A percentile compares a stretch with the other conserved stretches of the same genome.
Evolutionary conservation across 768 basidiomycete genomes (phyloP).

Genomic region (Lentinula sp.): DNA sequence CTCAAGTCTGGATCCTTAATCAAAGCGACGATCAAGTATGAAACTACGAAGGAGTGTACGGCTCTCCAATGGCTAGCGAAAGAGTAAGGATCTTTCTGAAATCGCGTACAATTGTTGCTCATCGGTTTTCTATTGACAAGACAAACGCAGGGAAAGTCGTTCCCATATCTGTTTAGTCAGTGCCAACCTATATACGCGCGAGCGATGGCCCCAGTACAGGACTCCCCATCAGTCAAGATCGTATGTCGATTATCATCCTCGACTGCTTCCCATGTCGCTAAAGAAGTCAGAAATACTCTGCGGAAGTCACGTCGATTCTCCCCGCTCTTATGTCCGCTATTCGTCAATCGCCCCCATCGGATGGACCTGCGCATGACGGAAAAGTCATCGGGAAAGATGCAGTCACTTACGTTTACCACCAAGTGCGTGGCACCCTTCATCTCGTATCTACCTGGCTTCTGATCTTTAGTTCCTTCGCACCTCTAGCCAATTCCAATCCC

Average conservation of each 20-base stretch:
- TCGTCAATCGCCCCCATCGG: constrained; percentile 67
- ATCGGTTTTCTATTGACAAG: constrained; percentile 24
- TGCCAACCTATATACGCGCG: constrained; percentile 91
- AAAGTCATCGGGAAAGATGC: constrained; percentile 68
- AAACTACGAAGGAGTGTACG: constrained; percentile 66
- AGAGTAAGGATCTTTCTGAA: constrained; percentile 35
- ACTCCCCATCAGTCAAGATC: constrained; percentile 84
- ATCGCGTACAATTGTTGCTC: background rate
- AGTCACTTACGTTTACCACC: constrained; percentile 72
- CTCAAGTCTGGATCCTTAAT: constrained; percentile 40
- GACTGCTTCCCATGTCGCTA: background rate
- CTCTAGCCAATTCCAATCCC: constrained; percentile 78
- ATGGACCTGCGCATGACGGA: constrained; percentile 66
- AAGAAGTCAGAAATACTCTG: constrained; percentile 67
- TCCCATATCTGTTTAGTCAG: constrained; percentile 89
- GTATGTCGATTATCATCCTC: constrained; percentile 29
- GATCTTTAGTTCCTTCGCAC: background rate
- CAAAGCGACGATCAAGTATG: constrained; percentile 55
- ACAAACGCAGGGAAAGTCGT: constrained; percentile 80
- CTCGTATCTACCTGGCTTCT: background rate
- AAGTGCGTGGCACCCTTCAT: constrained; percentile 38
- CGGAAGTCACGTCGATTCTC: constrained; percentile 68
- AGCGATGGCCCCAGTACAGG: constrained; percentile 76
- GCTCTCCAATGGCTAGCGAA: constrained; percentile 88
- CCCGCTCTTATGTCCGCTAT: constrained; percentile 85